Conservation (phyloP, 2,329 filamentous ascomycete species). For the Calonectria pseudoturangicola region DNA sequence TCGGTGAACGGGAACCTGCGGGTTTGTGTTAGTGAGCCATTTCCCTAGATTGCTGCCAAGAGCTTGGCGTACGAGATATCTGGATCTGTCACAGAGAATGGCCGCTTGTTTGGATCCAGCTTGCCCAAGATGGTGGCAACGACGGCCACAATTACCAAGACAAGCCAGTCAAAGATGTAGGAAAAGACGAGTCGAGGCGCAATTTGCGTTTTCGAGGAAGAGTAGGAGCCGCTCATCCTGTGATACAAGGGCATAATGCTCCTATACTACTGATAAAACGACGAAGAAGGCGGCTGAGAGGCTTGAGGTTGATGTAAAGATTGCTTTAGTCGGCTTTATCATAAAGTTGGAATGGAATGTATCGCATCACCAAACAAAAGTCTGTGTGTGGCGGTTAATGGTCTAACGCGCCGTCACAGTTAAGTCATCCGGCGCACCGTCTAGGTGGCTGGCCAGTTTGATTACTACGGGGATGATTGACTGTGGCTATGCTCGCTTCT, state of each 20-base stretch:
- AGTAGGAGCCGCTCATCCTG: slow-evolving; percentile 51
- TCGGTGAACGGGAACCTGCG: slow-evolving; percentile 81
- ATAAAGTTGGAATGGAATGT: too few species aligned
- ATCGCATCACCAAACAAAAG: neutral
- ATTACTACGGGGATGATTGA: slow-evolving; percentile 3
- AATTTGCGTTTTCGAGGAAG: slow-evolving; percentile 49
- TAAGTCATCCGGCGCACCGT: slow-evolving; percentile 8
- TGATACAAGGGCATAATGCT: slow-evolving; percentile 41
- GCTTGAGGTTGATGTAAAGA: neutral
- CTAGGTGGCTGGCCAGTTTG: slow-evolving; percentile 19
- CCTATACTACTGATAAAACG: neutral
- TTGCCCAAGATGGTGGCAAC: slow-evolving; percentile 75
- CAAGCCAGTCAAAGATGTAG: slow-evolving; percentile 84
- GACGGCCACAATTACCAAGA: slow-evolving; percentile 76
- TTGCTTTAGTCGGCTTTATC: neutral
- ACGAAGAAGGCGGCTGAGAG: neutral
- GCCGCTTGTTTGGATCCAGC: slow-evolving; percentile 79
- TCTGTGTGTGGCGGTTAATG: neutral
- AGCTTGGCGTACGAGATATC: slow-evolving; percentile 79
- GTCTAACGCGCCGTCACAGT: slow-evolving; percentile 1
- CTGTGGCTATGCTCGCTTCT: slow-evolving; percentile 18
- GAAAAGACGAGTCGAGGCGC: slow-evolving; percentile 70
- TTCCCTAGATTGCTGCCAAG: neutral
- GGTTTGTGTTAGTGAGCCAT: slow-evolving; percentile 33
- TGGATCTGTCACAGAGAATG: slow-evolving; percentile 83